Conservation (phyloP, 2,329 filamentous ascomycete genomes). For the Helicocarpus griseus region DNA sequence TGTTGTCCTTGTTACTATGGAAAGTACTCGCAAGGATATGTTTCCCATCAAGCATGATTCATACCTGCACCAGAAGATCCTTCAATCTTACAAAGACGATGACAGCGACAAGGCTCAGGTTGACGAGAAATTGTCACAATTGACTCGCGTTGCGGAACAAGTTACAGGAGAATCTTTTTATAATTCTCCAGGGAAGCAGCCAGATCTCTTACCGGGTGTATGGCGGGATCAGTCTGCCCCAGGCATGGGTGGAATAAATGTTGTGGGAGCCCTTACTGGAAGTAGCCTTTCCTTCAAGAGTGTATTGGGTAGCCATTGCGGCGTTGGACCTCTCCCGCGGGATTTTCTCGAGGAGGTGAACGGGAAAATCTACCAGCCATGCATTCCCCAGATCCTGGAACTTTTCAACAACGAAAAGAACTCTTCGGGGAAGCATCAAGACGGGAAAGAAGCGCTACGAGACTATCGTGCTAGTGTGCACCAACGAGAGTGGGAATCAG, state of each 20-base stretch:
- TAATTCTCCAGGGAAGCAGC: slow-evolving; percentile 3
- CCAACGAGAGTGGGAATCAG: slow-evolving; percentile 21
- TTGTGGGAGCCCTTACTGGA: slow-evolving; percentile 21
- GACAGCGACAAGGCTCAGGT: slow-evolving; percentile 8
- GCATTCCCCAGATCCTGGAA: slow-evolving; percentile 23
- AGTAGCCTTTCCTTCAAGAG: slow-evolving; percentile 26
- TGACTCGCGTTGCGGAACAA: slow-evolving; percentile 22
- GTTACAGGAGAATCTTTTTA: slow-evolving; percentile 20
- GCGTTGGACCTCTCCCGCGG: slow-evolving; percentile 20
- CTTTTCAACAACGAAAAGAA: slow-evolving; percentile 22
- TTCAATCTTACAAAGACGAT: slow-evolving; percentile 15
- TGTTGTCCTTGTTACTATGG: slow-evolving; percentile 23
- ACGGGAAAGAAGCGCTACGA: neutral
- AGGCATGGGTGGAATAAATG: slow-evolving; percentile 23
- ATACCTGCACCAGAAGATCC: slow-evolving; percentile 18
- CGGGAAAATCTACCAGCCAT: slow-evolving; percentile 23
- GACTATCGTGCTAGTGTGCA: slow-evolving; percentile 11
- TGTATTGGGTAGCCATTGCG: slow-evolving; percentile 23
- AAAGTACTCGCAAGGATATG: slow-evolving; percentile 24
- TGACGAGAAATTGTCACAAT: slow-evolving; percentile 16
- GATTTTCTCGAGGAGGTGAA: slow-evolving; percentile 23
- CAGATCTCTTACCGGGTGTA: slow-evolving; percentile 3
- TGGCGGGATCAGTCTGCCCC: slow-evolving; percentile 17
- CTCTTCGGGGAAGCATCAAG: neutral
- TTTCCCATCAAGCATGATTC: slow-evolving; percentile 22